These are phyloP conservation scores for Madurella mycetomatis DNA, from an alignment of 2,329 filamentous ascomycete species.

Conservation along the genomic window DNA sequence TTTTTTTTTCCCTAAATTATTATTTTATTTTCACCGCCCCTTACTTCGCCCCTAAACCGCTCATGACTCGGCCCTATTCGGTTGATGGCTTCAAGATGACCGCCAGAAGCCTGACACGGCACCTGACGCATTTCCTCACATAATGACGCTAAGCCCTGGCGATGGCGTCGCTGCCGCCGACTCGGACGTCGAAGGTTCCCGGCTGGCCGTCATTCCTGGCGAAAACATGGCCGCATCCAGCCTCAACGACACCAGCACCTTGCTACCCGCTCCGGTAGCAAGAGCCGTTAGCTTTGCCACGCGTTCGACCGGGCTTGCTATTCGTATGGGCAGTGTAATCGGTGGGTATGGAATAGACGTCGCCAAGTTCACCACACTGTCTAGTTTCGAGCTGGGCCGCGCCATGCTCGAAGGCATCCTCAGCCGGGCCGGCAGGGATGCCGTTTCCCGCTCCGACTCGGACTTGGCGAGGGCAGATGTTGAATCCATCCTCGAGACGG, in stretches of 20 bases:
- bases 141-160: background rate
- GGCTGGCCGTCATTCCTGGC: conserved; percentile 23
- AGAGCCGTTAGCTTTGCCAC: conserved; percentile 57
- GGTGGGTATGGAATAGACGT: conserved; percentile 50
- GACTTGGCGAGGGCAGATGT: conserved; percentile 48
- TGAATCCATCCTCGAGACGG: conserved; percentile 53
- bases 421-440: conserved; percentile 48
- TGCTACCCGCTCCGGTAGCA: conserved; percentile 55
- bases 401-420: conserved; percentile 52
- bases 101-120: background rate
- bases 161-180: background rate
- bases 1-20: too few relatives aligned
- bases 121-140: background rate
- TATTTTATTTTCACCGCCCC: too few relatives aligned
- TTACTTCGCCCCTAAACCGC: too few relatives aligned
- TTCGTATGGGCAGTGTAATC: conserved; percentile 50
- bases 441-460: conserved; percentile 40
- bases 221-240: conserved; percentile 19
- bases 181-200: background rate
- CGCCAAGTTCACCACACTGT: conserved; percentile 52
- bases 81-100: background rate
- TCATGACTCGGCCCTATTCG: background rate
- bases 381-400: conserved; percentile 53
- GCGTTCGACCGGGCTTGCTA: conserved; percentile 54
- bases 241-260: conserved; percentile 14